Evolutionary conservation across 768 basidiomycete species (phyloP), one percentile per base, ranked within the genome.

Genomic region (Saitozyma podzolica): DNA sequence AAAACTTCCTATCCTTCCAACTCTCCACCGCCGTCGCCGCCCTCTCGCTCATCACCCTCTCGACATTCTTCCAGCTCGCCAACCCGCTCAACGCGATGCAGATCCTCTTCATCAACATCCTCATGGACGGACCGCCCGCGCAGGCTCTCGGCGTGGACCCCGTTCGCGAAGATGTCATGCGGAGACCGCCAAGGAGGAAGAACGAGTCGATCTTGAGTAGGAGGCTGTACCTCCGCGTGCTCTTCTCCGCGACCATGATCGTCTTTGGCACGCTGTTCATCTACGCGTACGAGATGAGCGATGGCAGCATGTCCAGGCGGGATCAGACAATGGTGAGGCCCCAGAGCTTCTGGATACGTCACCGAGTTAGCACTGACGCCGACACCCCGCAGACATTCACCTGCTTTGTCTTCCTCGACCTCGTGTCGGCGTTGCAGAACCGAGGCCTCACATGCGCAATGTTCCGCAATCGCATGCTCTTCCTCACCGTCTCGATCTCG

Each of bases 71-170:
- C 70, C 87, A 89, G 13, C 83, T 96, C 41, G 88, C 87, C 71
- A 97, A 95, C 73, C 94, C 94, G 3, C 84, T 98, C 65, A 98
- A 98, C 73, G 88, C 94, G 4, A 97, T 97, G 93, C 93, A 98
- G 79, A 98, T 98, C 72, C 81, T 98, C n/a, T 98, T 96, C 77
- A 97, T 97, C 74, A 97, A 98, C 81, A 96, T 97, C 76, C 85
- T 98, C 53, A 98, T 98, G 94, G 95, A 98, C 67, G 93, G 92
- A 89, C 93, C 93, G 9, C 93, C 93, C 3, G 92, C 91, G 73
- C 93, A 96, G 78, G 93, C 92, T 58, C 84, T 98, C 47, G 95
- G 95, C 58, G 95, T 98, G 8, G 95, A 98, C 81, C 95, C 95
- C 11, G 91, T 95, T 17, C 92, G 96, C 78, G 89, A 86, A 17